Percentiles rank a stretch among this genome's conserved stretches.
These are phyloP conservation scores for Cystofilobasidium capitatum DNA, from an alignment of 768 basidiomycete genomes.

Conservation along the genomic window DNA sequence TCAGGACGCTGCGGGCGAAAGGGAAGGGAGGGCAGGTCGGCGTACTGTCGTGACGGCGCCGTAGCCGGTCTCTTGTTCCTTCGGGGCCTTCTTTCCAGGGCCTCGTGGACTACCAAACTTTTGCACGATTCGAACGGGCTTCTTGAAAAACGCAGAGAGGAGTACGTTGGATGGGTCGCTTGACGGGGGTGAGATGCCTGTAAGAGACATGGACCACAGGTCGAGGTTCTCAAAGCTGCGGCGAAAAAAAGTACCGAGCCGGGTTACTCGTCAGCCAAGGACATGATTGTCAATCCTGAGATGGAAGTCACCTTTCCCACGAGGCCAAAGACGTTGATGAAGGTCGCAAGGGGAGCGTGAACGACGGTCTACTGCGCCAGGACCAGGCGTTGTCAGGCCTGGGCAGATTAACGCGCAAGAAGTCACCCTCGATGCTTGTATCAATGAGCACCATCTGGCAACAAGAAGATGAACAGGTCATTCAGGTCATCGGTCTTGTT, in stretches of 20 bases:
- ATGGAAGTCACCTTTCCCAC: neutral
- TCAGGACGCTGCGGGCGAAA: no score
- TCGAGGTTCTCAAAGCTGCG: neutral
- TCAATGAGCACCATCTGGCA: constrained; percentile 23
- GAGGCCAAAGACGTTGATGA: neutral
- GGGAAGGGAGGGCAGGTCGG: no score
- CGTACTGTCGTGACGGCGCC: neutral
- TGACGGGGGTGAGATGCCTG: constrained; percentile 13
- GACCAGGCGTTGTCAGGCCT: no score
- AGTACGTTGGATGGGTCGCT: neutral
- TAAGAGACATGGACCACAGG: constrained; percentile 14
- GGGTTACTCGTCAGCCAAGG: neutral
- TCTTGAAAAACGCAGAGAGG: constrained; percentile 9
- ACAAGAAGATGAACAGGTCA: neutral
- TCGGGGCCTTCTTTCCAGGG: constrained; percentile 9
- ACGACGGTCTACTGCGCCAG: neutral
- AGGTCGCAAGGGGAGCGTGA: neutral
- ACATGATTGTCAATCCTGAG: neutral
- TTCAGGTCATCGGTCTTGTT: no score
- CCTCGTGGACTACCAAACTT: neutral
- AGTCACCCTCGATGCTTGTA: neutral
- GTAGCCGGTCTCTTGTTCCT: neutral
- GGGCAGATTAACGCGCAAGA: neutral
- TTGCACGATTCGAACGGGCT: constrained; percentile 9
- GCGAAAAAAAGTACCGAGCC: no score